These are phyloP conservation scores for Teratosphaeria destructans DNA, from an alignment of 2,329 filamentous ascomycete species.

Conservation along the genomic window DNA sequence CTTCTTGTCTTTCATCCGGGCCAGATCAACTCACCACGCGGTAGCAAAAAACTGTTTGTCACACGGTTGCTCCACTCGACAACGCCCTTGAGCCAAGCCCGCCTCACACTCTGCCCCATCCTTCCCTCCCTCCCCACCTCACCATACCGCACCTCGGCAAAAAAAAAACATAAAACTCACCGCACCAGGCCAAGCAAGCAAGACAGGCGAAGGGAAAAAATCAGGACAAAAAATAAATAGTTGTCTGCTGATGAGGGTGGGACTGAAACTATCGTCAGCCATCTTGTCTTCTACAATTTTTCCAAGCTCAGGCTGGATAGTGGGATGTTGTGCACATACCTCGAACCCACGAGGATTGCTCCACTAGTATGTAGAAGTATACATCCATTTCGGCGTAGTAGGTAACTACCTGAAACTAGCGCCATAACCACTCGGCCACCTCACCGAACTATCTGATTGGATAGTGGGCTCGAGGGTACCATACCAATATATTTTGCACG, in stretches of 20 bases:
- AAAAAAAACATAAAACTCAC: neutral
- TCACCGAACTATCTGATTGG: neutral
- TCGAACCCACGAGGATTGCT: slow-evolving; percentile 5
- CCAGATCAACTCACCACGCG: too few relatives aligned
- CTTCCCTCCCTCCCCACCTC: neutral
- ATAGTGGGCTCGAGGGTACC: neutral
- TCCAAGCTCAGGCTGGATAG: neutral
- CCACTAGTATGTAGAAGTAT: slow-evolving; percentile 2
- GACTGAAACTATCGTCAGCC: neutral
- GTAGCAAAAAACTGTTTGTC: too few relatives aligned
- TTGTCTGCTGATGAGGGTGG: neutral
- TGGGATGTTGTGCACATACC: neutral
- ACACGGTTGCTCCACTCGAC: neutral
- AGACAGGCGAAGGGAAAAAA: neutral
- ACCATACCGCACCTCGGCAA: too few relatives aligned
- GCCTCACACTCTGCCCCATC: neutral
- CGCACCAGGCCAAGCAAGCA: neutral
- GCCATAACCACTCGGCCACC: slow-evolving; percentile 4
- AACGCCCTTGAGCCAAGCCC: neutral
- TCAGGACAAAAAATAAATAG: neutral
- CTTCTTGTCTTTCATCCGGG: too few relatives aligned
- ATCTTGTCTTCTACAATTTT: neutral
- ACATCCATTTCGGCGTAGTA: slow-evolving; percentile 1
- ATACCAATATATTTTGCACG: too few relatives aligned
- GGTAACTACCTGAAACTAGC: slow-evolving; percentile 2